Evolutionary conservation across 768 basidiomycete species (phyloP).

Genomic region (Russula compacta): DNA sequence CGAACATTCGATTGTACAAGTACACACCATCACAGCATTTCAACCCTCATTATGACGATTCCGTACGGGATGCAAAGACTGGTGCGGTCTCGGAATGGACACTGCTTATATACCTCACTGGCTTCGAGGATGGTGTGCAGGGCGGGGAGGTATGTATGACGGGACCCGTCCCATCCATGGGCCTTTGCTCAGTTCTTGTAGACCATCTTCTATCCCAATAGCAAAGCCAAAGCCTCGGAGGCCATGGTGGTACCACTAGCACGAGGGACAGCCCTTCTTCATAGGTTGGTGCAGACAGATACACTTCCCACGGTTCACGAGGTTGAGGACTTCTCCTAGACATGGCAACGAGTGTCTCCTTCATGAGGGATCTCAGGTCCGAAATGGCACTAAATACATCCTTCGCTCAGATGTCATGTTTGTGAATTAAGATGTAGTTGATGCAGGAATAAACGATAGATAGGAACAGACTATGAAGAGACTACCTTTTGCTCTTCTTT

Average conservation of each 20-base stretch:
- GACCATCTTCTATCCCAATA: constrained; percentile 63
- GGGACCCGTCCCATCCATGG: not conserved
- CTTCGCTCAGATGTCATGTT: constrained; percentile 70
- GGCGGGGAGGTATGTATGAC: constrained; percentile 50
- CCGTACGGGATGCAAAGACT: constrained; percentile 47
- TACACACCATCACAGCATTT: constrained; percentile 58
- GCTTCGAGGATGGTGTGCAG: constrained; percentile 60
- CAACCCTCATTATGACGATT: constrained; percentile 71
- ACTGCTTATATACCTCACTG: constrained; percentile 62
- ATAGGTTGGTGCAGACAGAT: constrained; percentile 37
- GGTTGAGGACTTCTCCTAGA: constrained; percentile 27
- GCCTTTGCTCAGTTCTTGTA: constrained; percentile 23
- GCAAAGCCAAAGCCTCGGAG: constrained; percentile 40
- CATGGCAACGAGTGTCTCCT: constrained; percentile 67
- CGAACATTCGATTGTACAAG: constrained; percentile 67
- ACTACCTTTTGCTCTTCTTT: constrained; percentile 42
- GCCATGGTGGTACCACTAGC: constrained; percentile 44
- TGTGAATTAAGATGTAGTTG: constrained; percentile 27
- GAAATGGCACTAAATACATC: constrained; percentile 60
- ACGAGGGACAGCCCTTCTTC: constrained; percentile 56
- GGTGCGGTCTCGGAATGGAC: constrained; percentile 72
- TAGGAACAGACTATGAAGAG: not conserved
- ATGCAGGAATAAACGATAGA: not conserved
- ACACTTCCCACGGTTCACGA: not conserved
- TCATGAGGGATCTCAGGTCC: constrained; percentile 60